A percentile compares a stretch with the other conserved stretches of the same genome.
Conservation (phyloP, 768 basidiomycete species). For the Russula olivacea region DNA sequence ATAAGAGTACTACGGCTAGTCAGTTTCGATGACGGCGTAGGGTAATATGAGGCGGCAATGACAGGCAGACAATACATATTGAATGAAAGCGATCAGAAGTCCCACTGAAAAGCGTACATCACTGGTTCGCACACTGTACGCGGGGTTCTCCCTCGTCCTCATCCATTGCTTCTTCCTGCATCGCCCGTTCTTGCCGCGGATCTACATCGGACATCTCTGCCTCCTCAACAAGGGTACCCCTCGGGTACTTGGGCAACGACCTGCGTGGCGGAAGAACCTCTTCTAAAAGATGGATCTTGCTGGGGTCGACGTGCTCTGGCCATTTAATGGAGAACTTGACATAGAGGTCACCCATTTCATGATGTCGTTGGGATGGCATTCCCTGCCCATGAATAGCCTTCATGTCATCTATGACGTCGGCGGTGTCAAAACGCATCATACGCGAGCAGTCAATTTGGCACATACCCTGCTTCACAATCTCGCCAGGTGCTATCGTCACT, state of each 20-base stretch:
- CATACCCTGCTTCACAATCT: conserved; percentile 89
- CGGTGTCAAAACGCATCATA: not conserved
- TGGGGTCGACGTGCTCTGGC: conserved; percentile 73
- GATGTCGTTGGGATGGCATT: conserved; percentile 98
- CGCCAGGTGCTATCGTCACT: conserved; percentile 80
- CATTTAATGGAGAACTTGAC: conserved; percentile 84
- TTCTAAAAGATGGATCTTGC: conserved; percentile 69
- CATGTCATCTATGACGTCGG: conserved; percentile 54
- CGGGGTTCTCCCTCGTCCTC: conserved; percentile 88
- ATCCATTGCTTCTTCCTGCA: conserved; percentile 77
- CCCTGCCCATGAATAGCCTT: conserved; percentile 94
- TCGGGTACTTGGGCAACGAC: conserved; percentile 59
- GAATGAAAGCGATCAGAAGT: conserved; percentile 13
- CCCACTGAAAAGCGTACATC: conserved; percentile 25
- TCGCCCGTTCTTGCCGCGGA: conserved; percentile 49
- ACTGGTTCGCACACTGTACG: conserved; percentile 95
- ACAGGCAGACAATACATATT: conserved; percentile 19
- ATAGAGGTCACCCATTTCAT: conserved; percentile 91
- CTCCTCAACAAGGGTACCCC: conserved; percentile 71
- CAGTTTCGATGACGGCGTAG: conserved; percentile 16
- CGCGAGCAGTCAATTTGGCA: conserved; percentile 14
- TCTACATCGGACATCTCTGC: conserved; percentile 77
- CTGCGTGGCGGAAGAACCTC: conserved; percentile 76
- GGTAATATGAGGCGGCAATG: conserved; percentile 6
- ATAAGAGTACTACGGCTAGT: conserved; percentile 19